phyloP scores from a whole-genome alignment of 208 protist species.

The Trypanosoma avium region DNA sequence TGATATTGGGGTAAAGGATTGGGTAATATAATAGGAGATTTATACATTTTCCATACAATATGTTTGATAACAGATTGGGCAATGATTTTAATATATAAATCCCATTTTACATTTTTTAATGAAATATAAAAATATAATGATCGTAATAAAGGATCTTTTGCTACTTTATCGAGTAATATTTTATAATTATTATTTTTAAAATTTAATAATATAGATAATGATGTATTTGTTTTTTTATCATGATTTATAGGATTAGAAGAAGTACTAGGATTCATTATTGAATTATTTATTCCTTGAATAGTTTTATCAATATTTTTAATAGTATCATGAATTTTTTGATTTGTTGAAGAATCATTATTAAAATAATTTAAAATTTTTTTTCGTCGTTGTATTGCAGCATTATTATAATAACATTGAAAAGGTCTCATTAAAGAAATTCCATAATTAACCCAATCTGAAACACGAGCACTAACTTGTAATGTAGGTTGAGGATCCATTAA shows the following conservation, averaged over 20 bases:
- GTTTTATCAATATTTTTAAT: conserved; percentile 18
- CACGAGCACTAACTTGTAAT: conserved; percentile 22
- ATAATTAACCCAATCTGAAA: conserved; percentile 31
- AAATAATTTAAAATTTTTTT: conserved; percentile 16
- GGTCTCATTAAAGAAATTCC: conserved; percentile 32
- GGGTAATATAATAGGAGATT: conserved; percentile 32
- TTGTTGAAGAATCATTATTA: background rate
- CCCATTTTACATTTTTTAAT: conserved; percentile 56
- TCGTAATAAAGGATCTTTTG: conserved; percentile 26
- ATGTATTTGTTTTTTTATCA: background rate
- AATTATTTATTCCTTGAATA: conserved; percentile 30
- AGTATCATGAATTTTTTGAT: background rate
- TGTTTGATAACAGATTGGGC: conserved; percentile 43
- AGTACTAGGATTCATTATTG: conserved; percentile 14
- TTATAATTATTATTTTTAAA: conserved; percentile 4
- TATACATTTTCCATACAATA: conserved; percentile 32
- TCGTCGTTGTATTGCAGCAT: conserved; percentile 11
- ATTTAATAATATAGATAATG: background rate
- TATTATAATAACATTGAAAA: conserved; percentile 20
- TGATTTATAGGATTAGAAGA: background rate
- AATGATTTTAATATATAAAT: conserved; percentile 62
- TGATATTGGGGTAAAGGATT: conserved; percentile 45
- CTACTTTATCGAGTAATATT: conserved; percentile 29
- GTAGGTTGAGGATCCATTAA: conserved; percentile 20
- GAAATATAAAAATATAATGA: conserved; percentile 47